These are phyloP conservation scores for Primulina huaijiensis DNA, from an alignment of 257 asterid genomes.

Conservation along the genomic window DNA sequence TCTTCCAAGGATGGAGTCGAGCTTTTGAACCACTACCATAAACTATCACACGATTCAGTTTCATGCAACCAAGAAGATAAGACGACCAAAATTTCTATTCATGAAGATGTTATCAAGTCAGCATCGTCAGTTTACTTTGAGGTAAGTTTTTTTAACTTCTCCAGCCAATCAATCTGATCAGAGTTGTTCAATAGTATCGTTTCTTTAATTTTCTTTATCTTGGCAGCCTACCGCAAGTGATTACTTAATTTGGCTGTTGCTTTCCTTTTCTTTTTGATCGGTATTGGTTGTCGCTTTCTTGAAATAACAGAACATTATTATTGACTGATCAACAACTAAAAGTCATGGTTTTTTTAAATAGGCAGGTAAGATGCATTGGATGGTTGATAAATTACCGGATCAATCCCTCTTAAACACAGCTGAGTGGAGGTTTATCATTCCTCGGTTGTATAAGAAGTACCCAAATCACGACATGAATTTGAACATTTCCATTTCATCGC, in stretches of 20 bases:
- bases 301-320: background rate
- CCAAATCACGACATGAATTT: slow-evolving; percentile 75
- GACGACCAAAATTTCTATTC: slow-evolving; percentile 67
- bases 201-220: background rate
- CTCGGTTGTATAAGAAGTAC: slow-evolving; percentile 73
- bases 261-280: background rate
- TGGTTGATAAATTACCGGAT: slow-evolving; percentile 68
- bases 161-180: background rate
- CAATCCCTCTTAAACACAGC: slow-evolving; percentile 78
- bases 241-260: slow-evolving; percentile 7
- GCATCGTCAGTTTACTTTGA: slow-evolving; percentile 70
- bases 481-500: slow-evolving; percentile 58
- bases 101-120: slow-evolving; percentile 68
- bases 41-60: slow-evolving; percentile 30
- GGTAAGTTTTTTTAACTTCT: slow-evolving; percentile 39
- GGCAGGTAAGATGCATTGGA: slow-evolving; percentile 79
- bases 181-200: background rate
- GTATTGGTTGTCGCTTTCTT: slow-evolving; percentile 7
- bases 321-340: slow-evolving; percentile 20
- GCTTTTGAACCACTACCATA: slow-evolving; percentile 29
- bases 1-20: slow-evolving; percentile 36
- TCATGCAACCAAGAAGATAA: slow-evolving; percentile 45
- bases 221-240: background rate
- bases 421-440: slow-evolving; percentile 77
- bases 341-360: slow-evolving; percentile 26